Evolutionary conservation across 2,329 filamentous ascomycete species (phyloP).

Genomic region (Pseudogymnoascus verrucosus): DNA sequence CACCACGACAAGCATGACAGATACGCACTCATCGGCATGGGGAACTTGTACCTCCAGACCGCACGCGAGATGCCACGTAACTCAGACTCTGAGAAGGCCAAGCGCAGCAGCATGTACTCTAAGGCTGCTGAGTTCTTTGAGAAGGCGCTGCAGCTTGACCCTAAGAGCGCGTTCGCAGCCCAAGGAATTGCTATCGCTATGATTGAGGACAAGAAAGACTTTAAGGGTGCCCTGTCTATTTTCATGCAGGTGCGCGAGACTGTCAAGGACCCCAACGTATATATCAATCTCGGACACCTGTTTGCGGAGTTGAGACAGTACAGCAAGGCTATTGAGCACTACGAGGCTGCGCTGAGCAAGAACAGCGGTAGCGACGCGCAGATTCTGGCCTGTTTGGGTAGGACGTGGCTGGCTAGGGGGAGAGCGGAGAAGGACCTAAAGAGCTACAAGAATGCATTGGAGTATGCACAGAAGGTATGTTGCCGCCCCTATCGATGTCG

Average conservation of each 20-base stretch:
- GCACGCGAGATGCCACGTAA: constrained; percentile 93
- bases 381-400: constrained; percentile 62
- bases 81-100: constrained; percentile 83
- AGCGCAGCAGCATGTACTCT: constrained; percentile 76
- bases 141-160: constrained; percentile 90
- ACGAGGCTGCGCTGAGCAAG: constrained; percentile 66
- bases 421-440: constrained; percentile 54
- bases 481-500: neutral
- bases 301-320: constrained; percentile 88
- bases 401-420: constrained; percentile 61
- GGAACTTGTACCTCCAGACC: constrained; percentile 74
- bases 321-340: constrained; percentile 86
- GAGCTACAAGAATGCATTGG: constrained; percentile 56
- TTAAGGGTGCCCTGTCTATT: constrained; percentile 71
- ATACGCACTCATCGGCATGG: constrained; percentile 96
- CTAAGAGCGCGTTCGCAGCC: constrained; percentile 90
- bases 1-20: constrained; percentile 94
- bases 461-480: constrained; percentile 55
- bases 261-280: constrained; percentile 78
- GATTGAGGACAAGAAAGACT: constrained; percentile 89
- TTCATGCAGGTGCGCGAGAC: constrained; percentile 88
- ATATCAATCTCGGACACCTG: constrained; percentile 87
- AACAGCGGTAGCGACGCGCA: constrained; percentile 55
- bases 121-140: constrained; percentile 98
- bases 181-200: constrained; percentile 93